A percentile compares a stretch with the other conserved stretches of the same genome.
Conservation (phyloP, 148 eudicot species). For the Camellia granthamiana region DNA sequence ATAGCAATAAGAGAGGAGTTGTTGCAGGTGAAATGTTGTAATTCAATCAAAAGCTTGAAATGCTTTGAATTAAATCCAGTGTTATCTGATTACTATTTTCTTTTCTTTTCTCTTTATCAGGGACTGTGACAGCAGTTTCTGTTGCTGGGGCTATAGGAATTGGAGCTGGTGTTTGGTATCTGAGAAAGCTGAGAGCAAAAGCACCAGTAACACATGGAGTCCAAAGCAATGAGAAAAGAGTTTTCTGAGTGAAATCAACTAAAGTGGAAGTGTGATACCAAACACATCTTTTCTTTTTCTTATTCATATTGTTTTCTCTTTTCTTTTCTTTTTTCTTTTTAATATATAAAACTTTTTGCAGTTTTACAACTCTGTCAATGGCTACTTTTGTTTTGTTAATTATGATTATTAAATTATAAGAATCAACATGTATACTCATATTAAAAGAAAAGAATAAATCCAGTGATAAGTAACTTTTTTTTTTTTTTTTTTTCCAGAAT, state of each 20-base stretch:
- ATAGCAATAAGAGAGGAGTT: constrained; percentile 32
- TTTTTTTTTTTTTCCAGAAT: no score
- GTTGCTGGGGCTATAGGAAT: constrained; percentile 76
- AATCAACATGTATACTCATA: constrained; percentile 7
- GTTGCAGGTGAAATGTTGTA: constrained; percentile 36
- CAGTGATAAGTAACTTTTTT: no score
- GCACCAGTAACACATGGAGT: constrained; percentile 93
- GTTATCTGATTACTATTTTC: no score
- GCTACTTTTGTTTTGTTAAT: background rate
- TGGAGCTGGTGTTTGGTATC: constrained; percentile 83
- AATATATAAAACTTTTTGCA: background rate
- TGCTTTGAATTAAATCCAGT: background rate
- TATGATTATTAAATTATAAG: background rate
- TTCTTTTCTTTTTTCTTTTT: no score
- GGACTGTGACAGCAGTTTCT: constrained; percentile 69
- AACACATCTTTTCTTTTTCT: background rate
- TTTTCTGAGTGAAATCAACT: constrained; percentile 38
- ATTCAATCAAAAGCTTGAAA: background rate
- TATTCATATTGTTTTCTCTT: background rate
- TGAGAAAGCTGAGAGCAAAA: constrained; percentile 72
- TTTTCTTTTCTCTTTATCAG: constrained; percentile 23
- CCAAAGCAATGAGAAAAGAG: constrained; percentile 76
- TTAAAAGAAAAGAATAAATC: no score
- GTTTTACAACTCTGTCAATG: constrained; percentile 2
- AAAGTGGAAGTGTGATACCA: constrained; percentile 12